Evolutionary conservation across 164 flowering plant genomes (phyloP).

Genomic region (Aristolochia contorta): DNA sequence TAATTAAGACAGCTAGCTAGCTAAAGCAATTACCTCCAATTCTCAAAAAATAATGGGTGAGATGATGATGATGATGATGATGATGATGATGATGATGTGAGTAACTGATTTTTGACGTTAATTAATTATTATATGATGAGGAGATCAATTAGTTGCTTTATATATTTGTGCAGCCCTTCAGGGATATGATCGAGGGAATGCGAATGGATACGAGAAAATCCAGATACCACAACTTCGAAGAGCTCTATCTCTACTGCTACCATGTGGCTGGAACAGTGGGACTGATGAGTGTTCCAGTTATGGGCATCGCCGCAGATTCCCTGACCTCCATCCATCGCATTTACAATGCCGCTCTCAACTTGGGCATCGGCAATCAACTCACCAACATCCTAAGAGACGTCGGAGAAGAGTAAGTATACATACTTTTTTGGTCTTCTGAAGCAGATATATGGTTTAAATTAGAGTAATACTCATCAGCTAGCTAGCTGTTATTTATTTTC

Average conservation of each 20-base stretch:
- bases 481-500: too few species aligned
- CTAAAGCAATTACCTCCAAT: too few species aligned
- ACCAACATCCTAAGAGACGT: slow-evolving; percentile 83
- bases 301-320: slow-evolving; percentile 66
- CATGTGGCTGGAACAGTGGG: slow-evolving; percentile 79
- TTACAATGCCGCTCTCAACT: slow-evolving; percentile 45
- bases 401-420: slow-evolving; percentile 61
- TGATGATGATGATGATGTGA: too few species aligned
- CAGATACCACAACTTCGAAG: slow-evolving; percentile 52
- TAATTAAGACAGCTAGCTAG: too few species aligned
- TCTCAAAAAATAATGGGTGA: too few species aligned
- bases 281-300: slow-evolving; percentile 68
- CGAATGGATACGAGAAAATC: slow-evolving; percentile 60
- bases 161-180: slow-evolving; percentile 43
- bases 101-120: too few species aligned
- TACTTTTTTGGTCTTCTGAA: neutral
- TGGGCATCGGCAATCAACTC: slow-evolving; percentile 74
- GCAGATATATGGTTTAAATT: too few species aligned
- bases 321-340: slow-evolving; percentile 26
- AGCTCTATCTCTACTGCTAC: slow-evolving; percentile 76
- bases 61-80: too few species aligned
- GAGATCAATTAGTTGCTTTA: too few species aligned
- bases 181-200: slow-evolving; percentile 83
- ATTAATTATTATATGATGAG: too few species aligned
- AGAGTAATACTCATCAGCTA: too few species aligned